Conservation (phyloP, 2,329 filamentous ascomycete genomes). For the Mollisia scopiformis region DNA sequence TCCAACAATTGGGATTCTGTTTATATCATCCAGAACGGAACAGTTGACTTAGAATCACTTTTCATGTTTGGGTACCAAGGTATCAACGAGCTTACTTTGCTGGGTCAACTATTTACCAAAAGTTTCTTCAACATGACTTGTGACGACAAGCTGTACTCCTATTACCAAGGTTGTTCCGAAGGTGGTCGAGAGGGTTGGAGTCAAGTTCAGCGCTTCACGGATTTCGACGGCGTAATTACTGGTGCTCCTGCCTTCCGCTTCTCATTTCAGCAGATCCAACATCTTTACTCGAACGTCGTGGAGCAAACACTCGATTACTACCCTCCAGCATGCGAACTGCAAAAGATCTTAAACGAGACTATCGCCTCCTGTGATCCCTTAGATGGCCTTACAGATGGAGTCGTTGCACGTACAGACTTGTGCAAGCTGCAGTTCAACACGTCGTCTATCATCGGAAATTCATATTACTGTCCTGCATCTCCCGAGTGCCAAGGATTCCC, state of each 20-base stretch:
- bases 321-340: constrained; percentile 48
- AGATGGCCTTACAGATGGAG: constrained; percentile 57
- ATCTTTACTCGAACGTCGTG: constrained; percentile 42
- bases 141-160: constrained; percentile 16
- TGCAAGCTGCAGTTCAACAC: constrained; percentile 51
- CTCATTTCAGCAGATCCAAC: constrained; percentile 48
- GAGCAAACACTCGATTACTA: constrained; percentile 46
- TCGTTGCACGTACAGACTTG: constrained; percentile 52
- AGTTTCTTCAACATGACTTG: constrained; percentile 41
- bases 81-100: constrained; percentile 38
- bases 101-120: constrained; percentile 46
- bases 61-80: constrained; percentile 44
- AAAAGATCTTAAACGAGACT: constrained; percentile 56
- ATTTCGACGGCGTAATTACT: constrained; percentile 48
- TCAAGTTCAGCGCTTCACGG: constrained; percentile 43
- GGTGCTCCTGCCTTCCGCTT: constrained; percentile 51
- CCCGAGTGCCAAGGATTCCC: not conserved
- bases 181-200: constrained; percentile 54
- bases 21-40: constrained; percentile 42
- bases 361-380: constrained; percentile 57
- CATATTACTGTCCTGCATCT: constrained; percentile 46
- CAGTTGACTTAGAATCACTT: constrained; percentile 39
- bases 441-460: constrained; percentile 47
- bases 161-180: constrained; percentile 46
- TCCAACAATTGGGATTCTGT: constrained; percentile 40